Evolutionary conservation across 75 land plant genomes (phyloP).

Genomic region (Picea sitchensis): DNA sequence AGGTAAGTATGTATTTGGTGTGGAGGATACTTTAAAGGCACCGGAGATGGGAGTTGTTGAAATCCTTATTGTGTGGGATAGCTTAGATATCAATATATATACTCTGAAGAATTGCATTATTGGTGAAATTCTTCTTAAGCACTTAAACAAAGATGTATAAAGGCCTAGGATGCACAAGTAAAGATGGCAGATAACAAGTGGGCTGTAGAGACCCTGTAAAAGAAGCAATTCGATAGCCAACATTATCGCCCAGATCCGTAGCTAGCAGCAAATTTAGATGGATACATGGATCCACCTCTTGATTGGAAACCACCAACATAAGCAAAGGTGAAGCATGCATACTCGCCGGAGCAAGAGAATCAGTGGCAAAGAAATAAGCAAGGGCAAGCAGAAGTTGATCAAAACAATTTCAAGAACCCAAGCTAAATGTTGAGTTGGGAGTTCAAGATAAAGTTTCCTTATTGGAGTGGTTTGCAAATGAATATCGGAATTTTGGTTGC

Average conservation of each 20-base stretch:
- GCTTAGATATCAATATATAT: conserved; percentile 44
- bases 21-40: conserved; percentile 55
- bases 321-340: neutral
- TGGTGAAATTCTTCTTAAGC: conserved; percentile 39
- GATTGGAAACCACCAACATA: too few species aligned
- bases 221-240: too few species aligned
- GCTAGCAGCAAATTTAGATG: too few species aligned
- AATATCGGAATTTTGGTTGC: conserved; percentile 57
- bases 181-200: conserved; percentile 28
- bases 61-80: conserved; percentile 23
- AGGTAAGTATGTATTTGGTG: conserved; percentile 57
- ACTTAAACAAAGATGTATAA: conserved; percentile 51
- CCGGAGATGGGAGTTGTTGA: conserved; percentile 53
- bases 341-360: too few species aligned
- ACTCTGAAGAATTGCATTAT: conserved; percentile 33
- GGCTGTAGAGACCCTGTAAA: conserved; percentile 17
- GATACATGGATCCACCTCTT: too few species aligned
- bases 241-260: conserved; percentile 18
- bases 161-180: conserved; percentile 50
- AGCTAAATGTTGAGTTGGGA: conserved; percentile 31
- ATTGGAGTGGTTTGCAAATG: conserved; percentile 64
- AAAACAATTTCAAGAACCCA: conserved; percentile 34
- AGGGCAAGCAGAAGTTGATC: neutral
- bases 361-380: too few species aligned
- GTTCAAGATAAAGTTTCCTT: conserved; percentile 41